Percentiles rank a stretch among this genome's conserved stretches.
These are phyloP conservation scores for Allium sativum DNA, from an alignment of 106 monocot species.

Conservation along the genomic window DNA sequence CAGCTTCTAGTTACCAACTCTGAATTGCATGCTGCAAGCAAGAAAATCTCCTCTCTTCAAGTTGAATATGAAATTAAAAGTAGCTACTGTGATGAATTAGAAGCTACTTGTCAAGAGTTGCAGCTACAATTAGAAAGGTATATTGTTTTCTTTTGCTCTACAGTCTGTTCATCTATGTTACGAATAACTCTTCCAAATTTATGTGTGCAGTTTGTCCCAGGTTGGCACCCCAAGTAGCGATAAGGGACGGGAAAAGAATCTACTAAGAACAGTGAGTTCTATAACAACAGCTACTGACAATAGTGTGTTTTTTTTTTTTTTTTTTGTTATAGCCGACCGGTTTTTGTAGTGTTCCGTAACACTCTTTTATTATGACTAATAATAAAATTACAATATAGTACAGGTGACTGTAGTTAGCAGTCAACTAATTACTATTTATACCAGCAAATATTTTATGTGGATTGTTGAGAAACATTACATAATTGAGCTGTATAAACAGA, in stretches of 20 bases:
- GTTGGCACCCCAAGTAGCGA: constrained; percentile 19
- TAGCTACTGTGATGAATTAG: constrained; percentile 27
- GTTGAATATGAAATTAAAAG: constrained; percentile 22
- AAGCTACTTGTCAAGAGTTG: constrained; percentile 27
- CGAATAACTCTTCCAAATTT: background rate
- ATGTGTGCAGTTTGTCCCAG: constrained; percentile 18
- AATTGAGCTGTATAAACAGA: too few species aligned
- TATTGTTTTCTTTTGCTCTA: background rate
- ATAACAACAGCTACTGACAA: background rate
- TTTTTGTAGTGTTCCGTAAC: too few species aligned
- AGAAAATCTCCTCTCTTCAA: constrained; percentile 28
- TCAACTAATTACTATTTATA: too few species aligned
- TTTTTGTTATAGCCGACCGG: too few species aligned
- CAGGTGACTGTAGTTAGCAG: too few species aligned
- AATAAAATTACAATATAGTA: too few species aligned
- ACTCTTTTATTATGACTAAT: too few species aligned
- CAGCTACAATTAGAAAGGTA: constrained; percentile 47
- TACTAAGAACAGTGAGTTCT: constrained; percentile 45
- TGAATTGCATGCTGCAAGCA: constrained; percentile 17
- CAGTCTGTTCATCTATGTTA: too few species aligned
- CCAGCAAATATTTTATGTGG: too few species aligned
- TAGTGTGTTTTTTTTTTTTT: too few species aligned
- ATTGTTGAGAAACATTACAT: too few species aligned
- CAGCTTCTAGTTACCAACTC: constrained; percentile 19
- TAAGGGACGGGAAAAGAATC: constrained; percentile 25